phyloP scores from a whole-genome alignment of 345 rosid genomes.

The Firmiana major region DNA sequence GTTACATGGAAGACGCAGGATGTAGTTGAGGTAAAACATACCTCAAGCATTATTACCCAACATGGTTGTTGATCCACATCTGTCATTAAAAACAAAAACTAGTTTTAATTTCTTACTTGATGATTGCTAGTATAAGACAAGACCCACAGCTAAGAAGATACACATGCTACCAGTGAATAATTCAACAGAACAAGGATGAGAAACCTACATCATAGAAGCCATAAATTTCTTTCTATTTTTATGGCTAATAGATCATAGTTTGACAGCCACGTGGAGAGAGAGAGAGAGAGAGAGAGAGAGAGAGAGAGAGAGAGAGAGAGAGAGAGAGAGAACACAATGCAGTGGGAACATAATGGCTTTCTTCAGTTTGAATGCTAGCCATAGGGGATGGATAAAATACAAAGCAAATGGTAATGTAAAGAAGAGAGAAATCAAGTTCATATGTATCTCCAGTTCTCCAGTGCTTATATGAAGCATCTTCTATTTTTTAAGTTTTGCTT shows the following conservation, averaged over 20 bases:
- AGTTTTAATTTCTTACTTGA: conserved; percentile 17
- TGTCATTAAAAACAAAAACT: conserved; percentile 38
- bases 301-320: no score
- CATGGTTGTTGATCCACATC: conserved; percentile 73
- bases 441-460: not conserved
- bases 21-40: conserved; percentile 24
- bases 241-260: not conserved
- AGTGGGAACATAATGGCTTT: not conserved
- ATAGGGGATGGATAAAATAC: not conserved
- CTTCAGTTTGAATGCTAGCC: not conserved
- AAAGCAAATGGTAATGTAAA: not conserved
- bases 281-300: not conserved
- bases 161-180: not conserved
- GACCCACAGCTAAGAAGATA: not conserved
- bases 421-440: not conserved
- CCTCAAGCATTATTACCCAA: conserved; percentile 98
- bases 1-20: not conserved
- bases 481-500: not conserved
- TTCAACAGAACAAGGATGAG: not conserved
- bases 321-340: not conserved
- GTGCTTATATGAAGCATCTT: not conserved
- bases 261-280: not conserved
- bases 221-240: not conserved
- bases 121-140: conserved; percentile 9
- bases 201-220: no score